Evolutionary conservation across 768 basidiomycete genomes (phyloP).

Genomic region (Rhizopogon vesiculosus): DNA sequence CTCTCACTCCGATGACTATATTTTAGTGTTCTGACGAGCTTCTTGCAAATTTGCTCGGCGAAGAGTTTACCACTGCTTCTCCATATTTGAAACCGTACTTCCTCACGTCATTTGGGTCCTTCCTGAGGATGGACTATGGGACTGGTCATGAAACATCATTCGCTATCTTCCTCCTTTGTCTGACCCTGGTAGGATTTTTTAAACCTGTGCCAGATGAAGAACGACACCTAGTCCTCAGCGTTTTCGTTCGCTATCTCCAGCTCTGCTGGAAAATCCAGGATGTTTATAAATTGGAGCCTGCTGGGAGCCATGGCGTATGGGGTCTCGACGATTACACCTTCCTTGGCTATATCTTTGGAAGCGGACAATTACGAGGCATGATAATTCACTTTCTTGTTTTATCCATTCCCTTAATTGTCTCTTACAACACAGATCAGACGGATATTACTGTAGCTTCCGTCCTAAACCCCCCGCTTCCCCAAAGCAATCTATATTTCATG

Average conservation of each 20-base stretch:
- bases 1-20: not conserved
- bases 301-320: conserved; percentile 98
- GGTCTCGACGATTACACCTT: conserved; percentile 91
- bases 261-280: conserved; percentile 87
- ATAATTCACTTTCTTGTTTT: conserved; percentile 6
- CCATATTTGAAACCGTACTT: conserved; percentile 78
- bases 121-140: conserved; percentile 91
- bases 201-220: conserved; percentile 57
- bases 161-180: conserved; percentile 66
- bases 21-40: conserved; percentile 50
- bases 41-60: conserved; percentile 44
- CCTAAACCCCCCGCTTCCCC: conserved; percentile 51
- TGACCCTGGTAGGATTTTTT: conserved; percentile 67
- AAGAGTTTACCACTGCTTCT: conserved; percentile 37
- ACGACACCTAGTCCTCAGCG: conserved; percentile 47
- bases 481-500: conserved; percentile 78
- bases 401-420: not conserved
- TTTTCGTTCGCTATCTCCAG: conserved; percentile 74
- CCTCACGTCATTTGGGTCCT: conserved; percentile 82
- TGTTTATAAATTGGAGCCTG: conserved; percentile 87
- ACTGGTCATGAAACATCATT: conserved; percentile 95
- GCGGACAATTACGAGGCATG: conserved; percentile 79
- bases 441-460: conserved; percentile 61
- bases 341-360: conserved; percentile 87
- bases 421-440: conserved; percentile 45